Evolutionary conservation across 306 rosid species (phyloP), one percentile per base, ranked within the genome.

Genomic region (Quercus ilex): DNA sequence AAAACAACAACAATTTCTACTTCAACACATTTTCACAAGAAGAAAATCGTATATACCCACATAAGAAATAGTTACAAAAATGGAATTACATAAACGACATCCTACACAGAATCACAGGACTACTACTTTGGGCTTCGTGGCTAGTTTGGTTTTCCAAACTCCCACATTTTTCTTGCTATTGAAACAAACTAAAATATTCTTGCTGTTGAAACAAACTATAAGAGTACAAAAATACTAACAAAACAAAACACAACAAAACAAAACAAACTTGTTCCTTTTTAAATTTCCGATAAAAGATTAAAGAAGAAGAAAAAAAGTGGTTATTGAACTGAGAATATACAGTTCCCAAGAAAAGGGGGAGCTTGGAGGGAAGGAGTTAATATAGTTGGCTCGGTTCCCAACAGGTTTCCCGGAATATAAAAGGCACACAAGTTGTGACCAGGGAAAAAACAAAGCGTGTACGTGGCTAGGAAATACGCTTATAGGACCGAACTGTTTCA

Each of bases 321-420:
- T 17, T 7, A 11, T 25, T 31, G 71, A 51, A 49, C 26, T n/a
- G 19, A 51, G 67, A 64, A 56, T 51, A 13, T 12, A 38, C 71
- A 15, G 19, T 53, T 56, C 38, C 74, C 69, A 57, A 53, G 28
- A 53, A 65, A 80, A 38, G 60, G 53, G 5, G 0, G 18, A 21
- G 30, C 63, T 73, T 62, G 78, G 63, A 67, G 41, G 74, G 68
- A 57, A 78, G 72, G n/a, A 28, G 46, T 41, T 41, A 41, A 10
- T 25, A n/a, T 4, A 26, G 49, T 63, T 35, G 30, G 46, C 41
- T 26, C 49, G 68, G 18, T 53, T 73, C 55, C 67, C 57, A 74
- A 56, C 53, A 73, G 10, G 12, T 74, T 74, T 65, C 69, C 19
- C 8, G 60, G 55, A 46, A 49, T 49, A 49, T 49, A 63, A 73